Base-by-base conservation (phyloP, 352 stramenopile genomes). In the Halophytophthora polymorphica region DNA sequence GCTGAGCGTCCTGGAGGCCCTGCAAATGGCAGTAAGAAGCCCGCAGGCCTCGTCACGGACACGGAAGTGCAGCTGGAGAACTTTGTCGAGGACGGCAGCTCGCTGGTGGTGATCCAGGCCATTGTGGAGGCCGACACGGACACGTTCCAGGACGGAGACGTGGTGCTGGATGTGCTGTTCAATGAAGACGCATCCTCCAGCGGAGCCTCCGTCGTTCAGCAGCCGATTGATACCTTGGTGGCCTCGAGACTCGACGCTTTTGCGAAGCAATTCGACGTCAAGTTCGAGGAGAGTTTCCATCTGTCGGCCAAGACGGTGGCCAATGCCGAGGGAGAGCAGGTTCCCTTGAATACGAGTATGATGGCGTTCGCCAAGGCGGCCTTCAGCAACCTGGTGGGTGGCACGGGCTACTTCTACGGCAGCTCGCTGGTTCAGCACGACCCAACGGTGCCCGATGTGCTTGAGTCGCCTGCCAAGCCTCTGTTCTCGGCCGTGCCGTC, bases 401-500 rank as follows among this genome's bases (percentile, higher is more conserved):
- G 92, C 13, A 85, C 89, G 12, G 80, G 88, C 14, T 97, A 87
- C 66, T 98, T 98, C 47, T 88, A 95, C 47, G 92, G 92, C 35
- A 89, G 74, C 25, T 88, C 77, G 19, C 50, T 90, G 21, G 67
- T 93, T 23, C 68, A 93, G 43, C 69, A 82, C 47, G 73, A 88
- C 36, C 64, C 74, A 1, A 45, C 62, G 14, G 66, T 68, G 11
- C 49, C 64, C 6, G 45, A 69, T 1, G 29, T 88, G 6, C 43
- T 69, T 15, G 73, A 86, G 37, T 75, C 69, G 1, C 49, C 63
- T 0, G 47, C 58, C 4, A 79, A 72, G 52, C 55, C 80, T 12
- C 71, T 98, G 25, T 95, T 96, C 53, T 95, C 93, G 7, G 87
- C 77, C 5, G 81, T 96, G 10, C 93, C 93, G n/a, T 97, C 87